These are phyloP conservation scores for Sclerotinia nivalis DNA, from an alignment of 2,329 filamentous ascomycete genomes.

Conservation along the genomic window DNA sequence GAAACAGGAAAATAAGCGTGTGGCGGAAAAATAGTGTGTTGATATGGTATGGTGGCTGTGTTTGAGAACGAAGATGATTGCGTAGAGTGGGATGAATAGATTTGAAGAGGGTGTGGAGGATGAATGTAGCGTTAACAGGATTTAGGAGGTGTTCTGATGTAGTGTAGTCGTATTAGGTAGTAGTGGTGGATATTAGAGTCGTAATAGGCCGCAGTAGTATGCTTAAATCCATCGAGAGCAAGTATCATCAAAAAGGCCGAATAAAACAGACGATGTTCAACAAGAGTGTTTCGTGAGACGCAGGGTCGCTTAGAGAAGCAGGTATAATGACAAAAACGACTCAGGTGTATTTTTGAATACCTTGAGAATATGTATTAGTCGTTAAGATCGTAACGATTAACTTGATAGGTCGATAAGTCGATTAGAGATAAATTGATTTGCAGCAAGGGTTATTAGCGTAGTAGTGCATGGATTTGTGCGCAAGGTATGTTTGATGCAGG, in stretches of 20 bases:
- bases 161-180: neutral
- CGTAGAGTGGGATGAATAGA: conserved; percentile 9
- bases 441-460: conserved; percentile 12
- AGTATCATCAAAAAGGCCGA: neutral
- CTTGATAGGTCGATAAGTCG: conserved; percentile 13
- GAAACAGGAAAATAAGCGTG: conserved; percentile 19
- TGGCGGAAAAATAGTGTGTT: conserved; percentile 11
- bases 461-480: conserved; percentile 18
- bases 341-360: conserved; percentile 4
- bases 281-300: conserved; percentile 18
- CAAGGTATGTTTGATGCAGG: conserved; percentile 20
- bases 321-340: conserved; percentile 14
- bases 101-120: conserved; percentile 18
- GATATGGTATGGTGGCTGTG: conserved; percentile 2
- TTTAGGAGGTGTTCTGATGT: neutral
- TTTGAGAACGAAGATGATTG: neutral
- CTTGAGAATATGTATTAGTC: neutral
- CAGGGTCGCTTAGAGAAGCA: conserved; percentile 20
- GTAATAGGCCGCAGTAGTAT: neutral
- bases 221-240: neutral
- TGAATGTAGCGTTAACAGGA: conserved; percentile 5
- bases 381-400: neutral
- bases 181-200: conserved; percentile 3
- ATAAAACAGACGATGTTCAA: neutral
- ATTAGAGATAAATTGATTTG: conserved; percentile 19